Conservation (phyloP, 202 grass and related monocot species). For the Saccharum hybrid region DNA sequence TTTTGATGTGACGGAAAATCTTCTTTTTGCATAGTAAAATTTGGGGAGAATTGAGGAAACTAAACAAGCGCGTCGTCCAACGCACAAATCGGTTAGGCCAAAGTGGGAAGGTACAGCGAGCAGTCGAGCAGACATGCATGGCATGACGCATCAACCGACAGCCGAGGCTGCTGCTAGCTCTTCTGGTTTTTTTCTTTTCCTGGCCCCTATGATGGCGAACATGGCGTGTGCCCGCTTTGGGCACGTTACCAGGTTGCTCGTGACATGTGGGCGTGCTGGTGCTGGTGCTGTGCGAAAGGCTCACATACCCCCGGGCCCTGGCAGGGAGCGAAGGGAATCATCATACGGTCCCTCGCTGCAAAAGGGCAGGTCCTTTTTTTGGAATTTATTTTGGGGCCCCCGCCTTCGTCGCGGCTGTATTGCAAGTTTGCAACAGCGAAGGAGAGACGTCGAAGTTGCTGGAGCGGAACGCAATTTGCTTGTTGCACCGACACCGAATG, state of each 20-base stretch:
- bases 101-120: not conserved
- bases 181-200: not conserved
- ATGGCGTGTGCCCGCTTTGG: no score
- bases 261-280: conserved; percentile 1
- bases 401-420: not conserved
- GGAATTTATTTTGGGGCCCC: not conserved
- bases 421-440: not conserved
- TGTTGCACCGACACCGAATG: not conserved
- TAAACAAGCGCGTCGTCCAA: no score
- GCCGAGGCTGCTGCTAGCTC: not conserved
- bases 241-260: no score
- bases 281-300: not conserved
- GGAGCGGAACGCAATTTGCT: not conserved
- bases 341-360: not conserved
- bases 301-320: not conserved
- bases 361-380: not conserved
- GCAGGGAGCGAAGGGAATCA: not conserved
- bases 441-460: not conserved
- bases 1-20: no score
- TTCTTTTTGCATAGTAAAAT: no score
- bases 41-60: no score
- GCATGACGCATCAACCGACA: conserved; percentile 20
- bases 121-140: not conserved
- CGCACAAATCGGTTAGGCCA: not conserved
- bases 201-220: not conserved